Evolutionary conservation across 2,329 filamentous ascomycete species (phyloP).

Genomic region (Claviceps sp.): DNA sequence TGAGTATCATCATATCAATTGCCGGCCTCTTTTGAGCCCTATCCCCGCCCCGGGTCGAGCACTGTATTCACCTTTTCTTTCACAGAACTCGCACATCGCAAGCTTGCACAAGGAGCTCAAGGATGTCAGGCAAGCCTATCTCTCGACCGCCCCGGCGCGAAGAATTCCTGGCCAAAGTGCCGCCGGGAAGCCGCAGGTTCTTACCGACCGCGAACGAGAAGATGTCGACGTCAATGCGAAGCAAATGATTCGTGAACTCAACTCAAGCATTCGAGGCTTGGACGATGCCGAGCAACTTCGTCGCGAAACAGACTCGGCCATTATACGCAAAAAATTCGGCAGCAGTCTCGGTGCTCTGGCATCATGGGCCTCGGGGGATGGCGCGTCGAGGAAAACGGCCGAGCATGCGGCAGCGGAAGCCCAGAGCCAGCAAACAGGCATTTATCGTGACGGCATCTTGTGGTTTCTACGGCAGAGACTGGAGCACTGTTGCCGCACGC

Average conservation of each 20-base stretch:
- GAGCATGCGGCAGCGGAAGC: slow-evolving; percentile 66
- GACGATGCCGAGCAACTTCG: slow-evolving; percentile 73
- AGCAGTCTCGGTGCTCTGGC: slow-evolving; percentile 50
- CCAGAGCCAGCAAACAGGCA: slow-evolving; percentile 48
- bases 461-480: slow-evolving; percentile 68
- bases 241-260: slow-evolving; percentile 71
- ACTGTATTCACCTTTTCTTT: neutral
- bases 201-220: slow-evolving; percentile 74
- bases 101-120: slow-evolving; percentile 70
- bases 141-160: slow-evolving; percentile 62
- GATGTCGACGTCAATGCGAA: slow-evolving; percentile 81
- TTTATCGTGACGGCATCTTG: slow-evolving; percentile 69
- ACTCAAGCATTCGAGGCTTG: slow-evolving; percentile 65
- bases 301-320: slow-evolving; percentile 56
- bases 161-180: slow-evolving; percentile 34
- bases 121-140: slow-evolving; percentile 78
- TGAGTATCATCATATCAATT: slow-evolving; percentile 27
- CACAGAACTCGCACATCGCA: slow-evolving; percentile 70
- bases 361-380: slow-evolving; percentile 51
- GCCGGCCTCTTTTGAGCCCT: neutral
- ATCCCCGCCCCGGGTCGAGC: no score
- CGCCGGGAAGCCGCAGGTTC: slow-evolving; percentile 35
- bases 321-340: slow-evolving; percentile 59
- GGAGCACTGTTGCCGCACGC: slow-evolving; percentile 62
- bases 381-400: slow-evolving; percentile 33